Evolutionary conservation across 352 stramenopile species (phyloP), one percentile per base, ranked within the genome.

Genomic region (Nothophytophthora sp.): DNA sequence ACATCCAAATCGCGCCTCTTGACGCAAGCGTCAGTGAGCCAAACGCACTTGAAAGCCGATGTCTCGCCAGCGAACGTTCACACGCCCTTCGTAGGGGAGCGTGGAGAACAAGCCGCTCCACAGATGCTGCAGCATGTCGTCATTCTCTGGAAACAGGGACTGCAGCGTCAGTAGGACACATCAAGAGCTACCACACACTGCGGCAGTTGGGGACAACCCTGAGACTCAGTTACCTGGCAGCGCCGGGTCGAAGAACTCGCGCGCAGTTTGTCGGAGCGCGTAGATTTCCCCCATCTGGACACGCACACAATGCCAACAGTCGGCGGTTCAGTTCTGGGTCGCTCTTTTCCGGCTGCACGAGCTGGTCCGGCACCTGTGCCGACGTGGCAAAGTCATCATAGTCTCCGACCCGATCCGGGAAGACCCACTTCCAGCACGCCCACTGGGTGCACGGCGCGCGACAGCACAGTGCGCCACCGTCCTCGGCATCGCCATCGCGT

Each of bases 301-400:
- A 34, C 22, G 5, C 18, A 24, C n/a, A n/a, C n/a, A n/a, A n/a
- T n/a, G n/a, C n/a, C n/a, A n/a, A n/a, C n/a, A n/a, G n/a, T n/a
- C n/a, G n/a, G n/a, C n/a, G n/a, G n/a, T n/a, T 28, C 2, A 52
- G 7, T 8, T 12, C 2, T 13, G n/a, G n/a, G n/a, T n/a, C n/a
- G n/a, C n/a, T n/a, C n/a, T n/a, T n/a, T n/a, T n/a, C n/a, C n/a
- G n/a, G n/a, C n/a, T n/a, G n/a, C n/a, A n/a, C n/a, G n/a, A n/a
- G n/a, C n/a, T n/a, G n/a, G n/a, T n/a, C n/a, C n/a, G n/a, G 6
- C 43, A 88, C 74, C 61, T 82, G 67, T 13, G 75, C 74, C 5
- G 74, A 70, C 18, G 67, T 69, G 5, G 65, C 75, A 67, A 88
- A 88, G 53, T 88, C 77, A 30, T 85, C 77, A 46, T 88, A 88